Percentiles rank a stretch among this genome's conserved stretches.
Evolutionary conservation across 202 grass and related monocot species (phyloP).

Genomic region (Eragrostis tef): DNA sequence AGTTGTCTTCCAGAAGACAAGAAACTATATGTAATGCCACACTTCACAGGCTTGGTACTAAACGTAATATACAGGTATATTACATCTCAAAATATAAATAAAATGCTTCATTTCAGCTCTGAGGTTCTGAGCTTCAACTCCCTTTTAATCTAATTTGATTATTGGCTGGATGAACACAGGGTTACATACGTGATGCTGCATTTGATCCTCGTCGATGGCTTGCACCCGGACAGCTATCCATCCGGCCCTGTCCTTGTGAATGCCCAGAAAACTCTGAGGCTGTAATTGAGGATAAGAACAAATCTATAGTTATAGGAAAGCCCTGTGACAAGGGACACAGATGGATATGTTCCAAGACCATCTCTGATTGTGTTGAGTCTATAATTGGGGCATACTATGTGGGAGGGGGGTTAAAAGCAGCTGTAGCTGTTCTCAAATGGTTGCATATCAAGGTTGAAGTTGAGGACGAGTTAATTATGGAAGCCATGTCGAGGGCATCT

Average conservation of each 20-base stretch:
- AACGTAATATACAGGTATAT: slow-evolving; percentile 77
- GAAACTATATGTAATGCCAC: slow-evolving; percentile 79
- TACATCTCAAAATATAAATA: slow-evolving; percentile 29
- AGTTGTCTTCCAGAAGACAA: slow-evolving; percentile 60
- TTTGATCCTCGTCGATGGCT: slow-evolving; percentile 93
- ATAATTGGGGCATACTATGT: slow-evolving; percentile 92
- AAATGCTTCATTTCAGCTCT: slow-evolving; percentile 32
- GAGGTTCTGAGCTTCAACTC: not conserved
- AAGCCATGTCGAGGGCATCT: slow-evolving; percentile 64
- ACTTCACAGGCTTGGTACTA: slow-evolving; percentile 75
- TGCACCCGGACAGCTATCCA: slow-evolving; percentile 80
- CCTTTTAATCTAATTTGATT: slow-evolving; percentile 27
- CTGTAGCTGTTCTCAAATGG: slow-evolving; percentile 80
- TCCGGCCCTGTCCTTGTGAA: slow-evolving; percentile 64
- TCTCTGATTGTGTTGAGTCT: slow-evolving; percentile 91
- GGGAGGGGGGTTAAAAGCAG: slow-evolving; percentile 71
- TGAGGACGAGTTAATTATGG: slow-evolving; percentile 58
- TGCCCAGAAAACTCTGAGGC: slow-evolving; percentile 55
- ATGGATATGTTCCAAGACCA: slow-evolving; percentile 96
- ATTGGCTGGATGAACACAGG: slow-evolving; percentile 55
- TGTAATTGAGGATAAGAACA: slow-evolving; percentile 54
- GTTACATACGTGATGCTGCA: slow-evolving; percentile 87
- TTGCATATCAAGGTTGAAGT: slow-evolving; percentile 63
- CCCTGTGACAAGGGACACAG: slow-evolving; percentile 85
- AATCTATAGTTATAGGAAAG: slow-evolving; percentile 74